Evolutionary conservation across 2,329 filamentous ascomycete species (phyloP), one percentile per base, ranked within the genome.

Genomic region (Sclerotinia subarctica): DNA sequence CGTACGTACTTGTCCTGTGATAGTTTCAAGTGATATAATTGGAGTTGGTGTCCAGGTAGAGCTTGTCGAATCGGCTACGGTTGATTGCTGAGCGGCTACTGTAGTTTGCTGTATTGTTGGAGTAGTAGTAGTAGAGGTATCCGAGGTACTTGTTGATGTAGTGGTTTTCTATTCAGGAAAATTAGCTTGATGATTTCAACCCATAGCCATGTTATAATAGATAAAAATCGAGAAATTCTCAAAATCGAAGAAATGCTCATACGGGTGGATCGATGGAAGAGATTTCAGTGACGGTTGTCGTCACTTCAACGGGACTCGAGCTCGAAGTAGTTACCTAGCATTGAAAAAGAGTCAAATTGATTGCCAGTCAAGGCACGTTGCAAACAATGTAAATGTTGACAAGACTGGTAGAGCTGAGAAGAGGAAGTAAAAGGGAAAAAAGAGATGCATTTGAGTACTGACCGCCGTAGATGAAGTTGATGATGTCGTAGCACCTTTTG

Each of bases 1-100:
- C 1, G 85, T 88, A 68, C 80, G 81, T 29, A 87, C 78, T 6
- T 78, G 81, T 24, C 86, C 85, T 13, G 85, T 88, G 13, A 88
- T 81, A 0, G 86, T 89, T 73, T 83, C 79, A 2, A 86, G 73
- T 10, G 78, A 79, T 17, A 74, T 73, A 24, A 75, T 76, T 11
- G 78, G 80, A 13, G 77, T 78, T 26, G 78, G 73, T 26, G 78
- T 74, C 77, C 75, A 77, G n/a, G 73, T 74, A 21, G 74, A 71
- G 58, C 71, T 73, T 52, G 69, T 72, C 53, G 71, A 72, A 24
- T 24, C 46, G 6, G 64, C 58, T 19, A 67, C 58, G 13, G 67
- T 68, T 15, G 69, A 32, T n/a, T 54, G 52, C 21, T 66, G 57
- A 15, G 63, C 62, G 2, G 54, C 52, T 11, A 67, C 10, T 32